Percentiles rank a stretch among this genome's conserved stretches.
These are phyloP conservation scores for Urtica urens DNA, from an alignment of 306 rosid species.

Conservation along the genomic window DNA sequence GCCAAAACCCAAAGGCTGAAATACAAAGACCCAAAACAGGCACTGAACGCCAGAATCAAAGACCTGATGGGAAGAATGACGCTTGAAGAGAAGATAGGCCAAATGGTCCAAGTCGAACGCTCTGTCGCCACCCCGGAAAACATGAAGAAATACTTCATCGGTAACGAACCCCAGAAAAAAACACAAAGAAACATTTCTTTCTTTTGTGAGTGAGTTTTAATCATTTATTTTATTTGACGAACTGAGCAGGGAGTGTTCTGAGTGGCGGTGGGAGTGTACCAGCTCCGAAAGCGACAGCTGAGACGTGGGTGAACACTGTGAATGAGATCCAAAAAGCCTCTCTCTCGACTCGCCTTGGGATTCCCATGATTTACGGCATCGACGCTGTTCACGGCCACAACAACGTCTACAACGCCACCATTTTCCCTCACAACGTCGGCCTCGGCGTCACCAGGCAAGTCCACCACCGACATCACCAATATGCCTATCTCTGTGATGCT, in stretches of 20 bases:
- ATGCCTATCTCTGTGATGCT: neutral
- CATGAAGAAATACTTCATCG: conserved; percentile 58
- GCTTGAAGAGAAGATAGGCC: conserved; percentile 76
- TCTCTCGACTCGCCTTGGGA: conserved; percentile 73
- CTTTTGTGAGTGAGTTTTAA: neutral
- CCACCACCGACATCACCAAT: neutral
- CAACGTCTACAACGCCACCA: conserved; percentile 70
- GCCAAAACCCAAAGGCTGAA: conserved; percentile 42
- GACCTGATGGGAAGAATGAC: conserved; percentile 65
- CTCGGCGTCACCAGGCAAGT: conserved; percentile 93
- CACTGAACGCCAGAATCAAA: conserved; percentile 45
- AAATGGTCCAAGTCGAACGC: conserved; percentile 88
- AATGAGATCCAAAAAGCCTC: conserved; percentile 69
- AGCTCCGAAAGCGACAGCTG: conserved; percentile 61
- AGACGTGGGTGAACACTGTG: conserved; percentile 65
- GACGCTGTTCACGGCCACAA: conserved; percentile 98
- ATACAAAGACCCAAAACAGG: conserved; percentile 69
- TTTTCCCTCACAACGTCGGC: conserved; percentile 91
- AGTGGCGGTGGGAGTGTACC: conserved; percentile 99
- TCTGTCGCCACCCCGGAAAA: conserved; percentile 49
- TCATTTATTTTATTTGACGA: neutral
- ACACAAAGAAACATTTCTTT: neutral
- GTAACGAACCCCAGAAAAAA: conserved; percentile 20
- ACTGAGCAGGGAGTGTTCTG: conserved; percentile 70
- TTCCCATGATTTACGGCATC: conserved; percentile 95